Evolutionary conservation across 2,329 filamentous ascomycete species (phyloP), one percentile per base, ranked within the genome.

Genomic region (Aquanectria penicillioides): DNA sequence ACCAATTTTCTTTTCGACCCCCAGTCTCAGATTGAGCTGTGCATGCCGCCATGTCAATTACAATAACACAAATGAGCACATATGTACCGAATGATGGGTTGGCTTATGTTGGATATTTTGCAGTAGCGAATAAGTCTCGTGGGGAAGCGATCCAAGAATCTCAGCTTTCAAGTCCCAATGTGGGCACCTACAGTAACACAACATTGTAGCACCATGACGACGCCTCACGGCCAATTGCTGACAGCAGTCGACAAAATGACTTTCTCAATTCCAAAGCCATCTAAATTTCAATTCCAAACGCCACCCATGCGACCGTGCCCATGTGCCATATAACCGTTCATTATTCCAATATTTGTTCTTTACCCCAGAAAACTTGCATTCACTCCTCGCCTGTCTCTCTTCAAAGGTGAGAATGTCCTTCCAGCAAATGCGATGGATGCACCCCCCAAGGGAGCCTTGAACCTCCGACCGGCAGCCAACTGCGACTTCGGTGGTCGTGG

Each of bases 351-450:
- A 37, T 15, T 38, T 31, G 15, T 37, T 23, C 22, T 46, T 23
- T 26, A 85, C 51, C 77, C 81, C 57, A 87, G 71, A 65, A 89
- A 89, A 68, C 86, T 89, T 51, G 86, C 86, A 59, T 81, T 80
- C 4, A 85, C 81, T 26, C 86, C 86, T 60, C 87, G 85, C 57
- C 84, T 83, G 47, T 92, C 87, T 71, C 85, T 84, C 77, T 93
- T 93, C 58, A 93, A 76, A 7, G 90, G 90, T 15, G 90, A 93
- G 72, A 93, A 93, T 4, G 80, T 70, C 15, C 77, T 77, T 11
- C 80, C 79, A 11, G 81, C 69, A 48, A 89, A 85, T 0, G 76
- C 83, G 69, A 75, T 81, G 37, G 77, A 73, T n/a, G 72, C 72
- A 26, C 75, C 74, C 33, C 69, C 76, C 40, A 82, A 73, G 2